Evolutionary conservation across 345 rosid genomes (phyloP).

Genomic region (Isatis tinctoria): DNA sequence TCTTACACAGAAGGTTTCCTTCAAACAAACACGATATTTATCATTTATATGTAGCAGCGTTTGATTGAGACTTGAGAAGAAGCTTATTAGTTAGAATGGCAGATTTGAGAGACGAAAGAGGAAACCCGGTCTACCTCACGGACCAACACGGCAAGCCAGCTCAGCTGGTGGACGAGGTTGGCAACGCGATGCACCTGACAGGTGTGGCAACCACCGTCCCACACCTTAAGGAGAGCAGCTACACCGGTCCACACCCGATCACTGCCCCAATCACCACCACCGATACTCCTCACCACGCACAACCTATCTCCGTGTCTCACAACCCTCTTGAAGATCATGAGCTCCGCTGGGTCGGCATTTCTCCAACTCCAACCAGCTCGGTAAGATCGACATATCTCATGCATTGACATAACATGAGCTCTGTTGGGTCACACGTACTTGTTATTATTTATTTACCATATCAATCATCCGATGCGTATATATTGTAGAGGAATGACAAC

Average conservation of each 20-base stretch:
- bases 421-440: no score
- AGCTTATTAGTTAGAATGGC: constrained; percentile 38
- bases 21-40: neutral
- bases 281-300: constrained; percentile 24
- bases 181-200: constrained; percentile 50
- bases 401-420: no score
- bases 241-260: constrained; percentile 31
- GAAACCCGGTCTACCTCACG: constrained; percentile 43
- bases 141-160: constrained; percentile 56
- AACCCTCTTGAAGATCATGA: constrained; percentile 6
- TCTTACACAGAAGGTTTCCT: neutral
- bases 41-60: neutral
- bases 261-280: constrained; percentile 27
- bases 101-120: constrained; percentile 51
- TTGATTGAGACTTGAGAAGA: neutral
- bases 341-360: neutral
- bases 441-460: neutral
- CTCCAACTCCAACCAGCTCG: neutral
- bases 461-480: neutral
- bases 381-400: neutral
- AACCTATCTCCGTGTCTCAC: constrained; percentile 19
- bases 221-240: constrained; percentile 24
- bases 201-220: constrained; percentile 53
- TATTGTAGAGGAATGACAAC: constrained; percentile 38
- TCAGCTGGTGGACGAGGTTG: constrained; percentile 51